A percentile compares a stretch with the other conserved stretches of the same genome.
phyloP scores from a whole-genome alignment of 1,284 basidiomycete species.

The Melampsora americana region DNA sequence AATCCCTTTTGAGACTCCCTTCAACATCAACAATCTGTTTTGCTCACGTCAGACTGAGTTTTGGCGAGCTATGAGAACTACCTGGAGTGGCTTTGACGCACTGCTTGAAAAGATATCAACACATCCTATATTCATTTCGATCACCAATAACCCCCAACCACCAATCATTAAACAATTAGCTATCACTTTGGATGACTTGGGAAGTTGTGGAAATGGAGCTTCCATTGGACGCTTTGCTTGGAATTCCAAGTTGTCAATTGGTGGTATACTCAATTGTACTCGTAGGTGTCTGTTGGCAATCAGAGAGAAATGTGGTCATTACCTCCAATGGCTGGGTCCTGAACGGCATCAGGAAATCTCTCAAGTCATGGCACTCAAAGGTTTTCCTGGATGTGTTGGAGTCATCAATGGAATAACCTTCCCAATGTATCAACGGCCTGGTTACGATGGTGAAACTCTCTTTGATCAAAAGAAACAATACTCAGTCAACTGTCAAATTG shows the following conservation, averaged over 20 bases:
- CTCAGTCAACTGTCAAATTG: slow-evolving; percentile 6
- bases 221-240: slow-evolving; percentile 10
- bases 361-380: not conserved
- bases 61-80: too few species aligned
- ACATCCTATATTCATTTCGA: not conserved
- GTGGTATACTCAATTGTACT: not conserved
- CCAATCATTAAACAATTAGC: slow-evolving; percentile 13
- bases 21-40: too few species aligned
- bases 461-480: slow-evolving; percentile 7
- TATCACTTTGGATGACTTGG: slow-evolving; percentile 10
- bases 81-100: not conserved
- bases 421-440: slow-evolving; percentile 15
- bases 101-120: not conserved
- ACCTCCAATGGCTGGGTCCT: not conserved
- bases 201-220: slow-evolving; percentile 20
- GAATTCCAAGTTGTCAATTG: not conserved
- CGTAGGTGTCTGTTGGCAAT: not conserved
- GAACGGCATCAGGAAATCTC: not conserved
- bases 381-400: slow-evolving; percentile 18
- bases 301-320: not conserved
- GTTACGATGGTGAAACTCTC: slow-evolving; percentile 11
- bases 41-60: too few species aligned
- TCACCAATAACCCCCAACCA: not conserved
- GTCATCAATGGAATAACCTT: not conserved
- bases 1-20: too few species aligned